Evolutionary conservation across 768 basidiomycete genomes (phyloP), one percentile per base, ranked within the genome.

Genomic region (Tylopilus sp.): DNA sequence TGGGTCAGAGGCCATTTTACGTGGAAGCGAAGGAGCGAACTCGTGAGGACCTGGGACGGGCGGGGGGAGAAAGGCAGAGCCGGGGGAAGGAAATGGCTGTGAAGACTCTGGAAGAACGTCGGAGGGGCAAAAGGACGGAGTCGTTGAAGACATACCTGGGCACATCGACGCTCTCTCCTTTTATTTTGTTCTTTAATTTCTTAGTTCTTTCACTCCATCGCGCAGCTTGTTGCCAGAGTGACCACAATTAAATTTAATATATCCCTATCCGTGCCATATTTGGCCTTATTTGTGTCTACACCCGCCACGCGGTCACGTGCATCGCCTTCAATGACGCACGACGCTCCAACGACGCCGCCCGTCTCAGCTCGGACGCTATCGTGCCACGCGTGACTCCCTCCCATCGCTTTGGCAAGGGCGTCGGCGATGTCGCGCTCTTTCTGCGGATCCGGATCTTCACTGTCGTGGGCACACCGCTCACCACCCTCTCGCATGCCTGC

Each of bases 41-140:
- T 88, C 86, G 73, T 87, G 85, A 26, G 79, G 73, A 3, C 79
- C 78, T 1, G 82, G 82, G 4, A 78, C 74, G 4, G 86, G 85
- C 4, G 86, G 86, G 2, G 86, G 83, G 3, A 86, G 60, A 57
- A 88, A 88, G 0, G 82, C 74, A 6, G 82, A 84, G 0, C 81
- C 80, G 3, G 86, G 86, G 0, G 82, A 84, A 0, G 85, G 85
- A 69, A 78, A 77, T 3, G 76, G 76, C 31, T 72, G 71, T 0
- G 69, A 59, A 17, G 78, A 74, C 9, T 77, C 71, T 21, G 71
- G 65, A 20, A 17, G 67, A 25, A 20, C 6, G 30, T 54, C 28
- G 48, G 18, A 47, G 13, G 17, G 18, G 23, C 9, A 28, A 0
- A 9, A 20, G 3, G 12, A 22, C 10, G 2, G 0, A 3, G 10